Base-by-base conservation (phyloP, 2,329 filamentous ascomycete genomes). In the Stemphylium vesicarium region DNA sequence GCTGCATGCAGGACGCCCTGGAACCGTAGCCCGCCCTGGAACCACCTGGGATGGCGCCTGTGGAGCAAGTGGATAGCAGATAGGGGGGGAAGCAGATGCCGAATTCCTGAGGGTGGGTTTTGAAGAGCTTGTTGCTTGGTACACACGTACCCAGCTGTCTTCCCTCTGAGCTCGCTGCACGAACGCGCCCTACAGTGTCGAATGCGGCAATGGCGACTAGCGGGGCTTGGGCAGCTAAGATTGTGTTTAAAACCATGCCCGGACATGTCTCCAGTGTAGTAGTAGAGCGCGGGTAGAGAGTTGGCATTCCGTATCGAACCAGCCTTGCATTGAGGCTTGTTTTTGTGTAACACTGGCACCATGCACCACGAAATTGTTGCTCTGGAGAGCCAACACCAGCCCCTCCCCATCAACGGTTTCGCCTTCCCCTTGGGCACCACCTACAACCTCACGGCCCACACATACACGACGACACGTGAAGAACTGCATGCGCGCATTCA, bases 351-450 rank as follows among this genome's bases (percentile, higher is more conserved):
- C 61, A 39, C 55, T 52, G 58, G 46, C 49, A 36, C 63, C 11
- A 72, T 70, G 54, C 75, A 77, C 54, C 78, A 81, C 61, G 70
- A 79, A 45, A 77, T 83, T 52, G 78, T 82, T 46, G 75, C 75
- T 41, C 76, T 82, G 9, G 80, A 83, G 58, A 55, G 60, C 48
- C 64, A 73, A 62, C 76, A 76, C 45, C 76, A 78, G 54, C 77
- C 79, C 48, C 65, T 76, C n/a, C 70, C 74, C 4, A 45, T 44
- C 15, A 54, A 70, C 6, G 45, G 69, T 18, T 78, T 82, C 57
- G 56, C 69, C 56, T 77, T 82, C 57, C 75, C 66, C 4, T 35
- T 55, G 24, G 41, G 53, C 41, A 62, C 57, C 12, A 70, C 80
- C 6, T 73, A 80, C 63, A 77, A 66, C 3, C 71, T 80, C 44